Conservation (phyloP, 2,329 filamentous ascomycete species). For the Diplodia sapinea region DNA sequence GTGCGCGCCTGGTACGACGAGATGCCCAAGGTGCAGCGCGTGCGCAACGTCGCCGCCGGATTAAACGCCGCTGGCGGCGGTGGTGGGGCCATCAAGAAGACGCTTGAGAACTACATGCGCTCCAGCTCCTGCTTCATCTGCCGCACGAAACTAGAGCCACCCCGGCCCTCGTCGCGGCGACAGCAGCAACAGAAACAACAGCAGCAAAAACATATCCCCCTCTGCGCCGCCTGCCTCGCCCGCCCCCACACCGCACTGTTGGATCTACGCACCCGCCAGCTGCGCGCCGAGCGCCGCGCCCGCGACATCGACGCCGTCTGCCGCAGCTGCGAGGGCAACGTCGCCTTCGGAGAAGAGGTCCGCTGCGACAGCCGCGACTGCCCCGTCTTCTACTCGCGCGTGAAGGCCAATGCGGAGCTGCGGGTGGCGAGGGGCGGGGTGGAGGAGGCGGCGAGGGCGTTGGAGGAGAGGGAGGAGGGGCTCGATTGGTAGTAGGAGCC, state of each 20-base stretch:
- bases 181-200: slow-evolving; percentile 29
- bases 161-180: slow-evolving; percentile 37
- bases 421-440: slow-evolving; percentile 37
- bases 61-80: slow-evolving; percentile 14
- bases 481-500: slow-evolving; percentile 19
- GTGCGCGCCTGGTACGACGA: slow-evolving; percentile 92
- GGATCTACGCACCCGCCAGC: slow-evolving; percentile 66
- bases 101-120: slow-evolving; percentile 93
- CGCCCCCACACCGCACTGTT: slow-evolving; percentile 67
- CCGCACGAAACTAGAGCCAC: slow-evolving; percentile 60
- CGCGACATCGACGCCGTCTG: slow-evolving; percentile 74
- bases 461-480: slow-evolving; percentile 37
- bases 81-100: slow-evolving; percentile 61
- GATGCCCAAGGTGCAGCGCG: slow-evolving; percentile 88
- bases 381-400: slow-evolving; percentile 83
- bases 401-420: slow-evolving; percentile 59
- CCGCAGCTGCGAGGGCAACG: slow-evolving; percentile 72
- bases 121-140: slow-evolving; percentile 81
- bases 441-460: slow-evolving; percentile 38
- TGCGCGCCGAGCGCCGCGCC: slow-evolving; percentile 67
- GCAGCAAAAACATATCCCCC: slow-evolving; percentile 33
- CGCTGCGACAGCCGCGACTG: slow-evolving; percentile 90
- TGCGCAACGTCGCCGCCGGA: slow-evolving; percentile 61
- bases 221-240: slow-evolving; percentile 65
- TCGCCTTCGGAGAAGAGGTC: slow-evolving; percentile 77